phyloP scores from a whole-genome alignment of 108 stramenopile species.

The Nitzschia putrida region DNA sequence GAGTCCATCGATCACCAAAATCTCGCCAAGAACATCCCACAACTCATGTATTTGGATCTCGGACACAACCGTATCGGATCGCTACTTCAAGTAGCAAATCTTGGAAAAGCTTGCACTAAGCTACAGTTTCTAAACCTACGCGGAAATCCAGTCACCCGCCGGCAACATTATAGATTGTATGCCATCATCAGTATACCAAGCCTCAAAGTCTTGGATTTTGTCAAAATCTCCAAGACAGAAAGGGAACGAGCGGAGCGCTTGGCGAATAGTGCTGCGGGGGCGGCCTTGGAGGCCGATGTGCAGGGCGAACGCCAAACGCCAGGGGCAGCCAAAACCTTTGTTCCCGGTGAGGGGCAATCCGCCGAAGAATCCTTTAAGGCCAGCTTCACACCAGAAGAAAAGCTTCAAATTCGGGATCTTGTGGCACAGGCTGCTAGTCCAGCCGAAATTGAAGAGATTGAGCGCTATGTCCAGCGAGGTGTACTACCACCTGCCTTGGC shows the following conservation, averaged over 20 bases:
- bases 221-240: constrained; percentile 68
- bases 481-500: constrained; percentile 46
- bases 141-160: constrained; percentile 81
- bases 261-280: constrained; percentile 79
- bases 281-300: constrained; percentile 80
- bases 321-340: constrained; percentile 63
- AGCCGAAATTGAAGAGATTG: constrained; percentile 81
- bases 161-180: constrained; percentile 81
- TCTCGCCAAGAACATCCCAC: constrained; percentile 57
- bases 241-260: constrained; percentile 74
- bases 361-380: constrained; percentile 71
- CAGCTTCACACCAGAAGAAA: constrained; percentile 75
- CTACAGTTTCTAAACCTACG: constrained; percentile 67
- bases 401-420: constrained; percentile 73
- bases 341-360: constrained; percentile 69
- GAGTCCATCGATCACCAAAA: constrained; percentile 62
- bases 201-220: constrained; percentile 75
- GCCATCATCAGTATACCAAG: constrained; percentile 64
- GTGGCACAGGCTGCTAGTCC: constrained; percentile 73
- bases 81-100: constrained; percentile 61
- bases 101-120: constrained; percentile 70
- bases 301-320: constrained; percentile 52
- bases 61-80: constrained; percentile 65
- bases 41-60: constrained; percentile 58
- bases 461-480: constrained; percentile 70